Evolutionary conservation across 768 basidiomycete genomes (phyloP).

Genomic region (Russula emetica): DNA sequence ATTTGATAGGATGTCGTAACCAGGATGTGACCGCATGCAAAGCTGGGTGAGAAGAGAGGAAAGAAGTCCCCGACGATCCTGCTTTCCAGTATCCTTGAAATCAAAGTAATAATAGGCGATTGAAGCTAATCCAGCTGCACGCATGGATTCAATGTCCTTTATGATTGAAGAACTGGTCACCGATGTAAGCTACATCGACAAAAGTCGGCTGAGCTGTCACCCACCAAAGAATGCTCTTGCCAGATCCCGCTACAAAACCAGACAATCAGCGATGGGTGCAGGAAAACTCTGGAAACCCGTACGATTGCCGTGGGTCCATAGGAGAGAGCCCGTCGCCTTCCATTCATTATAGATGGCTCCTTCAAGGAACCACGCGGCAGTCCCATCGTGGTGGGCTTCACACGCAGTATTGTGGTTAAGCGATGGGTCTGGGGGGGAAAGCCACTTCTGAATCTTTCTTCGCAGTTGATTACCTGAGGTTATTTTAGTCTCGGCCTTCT

Average conservation of each 20-base stretch:
- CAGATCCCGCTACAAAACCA: conserved; percentile 1
- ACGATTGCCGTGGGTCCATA: conserved; percentile 14
- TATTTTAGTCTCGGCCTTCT: not conserved
- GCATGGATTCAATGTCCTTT: not conserved
- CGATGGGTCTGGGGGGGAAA: conserved; percentile 3
- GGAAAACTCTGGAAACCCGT: not conserved
- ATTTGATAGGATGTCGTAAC: not conserved
- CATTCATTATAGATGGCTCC: not conserved
- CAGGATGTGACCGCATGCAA: not conserved
- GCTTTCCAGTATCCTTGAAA: conserved; percentile 3
- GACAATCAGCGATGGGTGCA: not conserved
- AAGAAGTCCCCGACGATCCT: conserved; percentile 2
- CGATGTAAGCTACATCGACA: not conserved
- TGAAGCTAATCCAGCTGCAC: not conserved
- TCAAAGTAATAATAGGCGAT: conserved; percentile 7
- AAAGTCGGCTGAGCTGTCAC: not conserved
- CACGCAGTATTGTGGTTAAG: conserved; percentile 2
- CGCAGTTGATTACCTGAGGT: not conserved
- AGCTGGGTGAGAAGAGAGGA: conserved; percentile 9
- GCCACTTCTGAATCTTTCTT: not conserved
- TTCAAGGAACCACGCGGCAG: conserved; percentile 2
- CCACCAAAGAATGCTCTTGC: conserved; percentile 14
- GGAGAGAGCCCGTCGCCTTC: not conserved
- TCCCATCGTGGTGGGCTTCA: not conserved
- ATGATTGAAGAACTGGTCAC: conserved; percentile 5